Percentiles rank a stretch among this genome's conserved stretches.
phyloP scores from a whole-genome alignment of 129 eudicot species.

The Centaurea solstitialis region DNA sequence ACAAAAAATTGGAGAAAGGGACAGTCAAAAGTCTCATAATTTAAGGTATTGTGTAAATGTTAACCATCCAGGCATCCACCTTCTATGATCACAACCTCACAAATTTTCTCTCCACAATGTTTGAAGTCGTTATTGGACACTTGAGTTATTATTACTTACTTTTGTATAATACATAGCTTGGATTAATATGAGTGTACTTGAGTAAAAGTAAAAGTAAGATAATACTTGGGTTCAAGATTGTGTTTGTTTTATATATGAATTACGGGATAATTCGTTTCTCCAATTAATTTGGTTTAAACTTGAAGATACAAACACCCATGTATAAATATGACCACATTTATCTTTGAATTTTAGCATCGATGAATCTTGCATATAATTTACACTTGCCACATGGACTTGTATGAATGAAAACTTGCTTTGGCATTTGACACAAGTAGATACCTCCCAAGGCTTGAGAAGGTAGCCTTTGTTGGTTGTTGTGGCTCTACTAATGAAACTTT shows the following conservation, averaged over 20 bases:
- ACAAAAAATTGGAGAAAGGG: not conserved
- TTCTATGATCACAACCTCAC: not conserved
- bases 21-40: not conserved
- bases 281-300: not conserved
- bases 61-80: not conserved
- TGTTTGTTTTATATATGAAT: not conserved
- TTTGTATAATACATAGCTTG: not conserved
- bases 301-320: not conserved
- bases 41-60: not conserved
- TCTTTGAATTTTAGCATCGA: not conserved
- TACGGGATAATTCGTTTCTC: not conserved
- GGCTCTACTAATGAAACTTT: not conserved
- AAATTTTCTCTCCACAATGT: not conserved
- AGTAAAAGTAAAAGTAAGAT: not conserved
- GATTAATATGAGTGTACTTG: not conserved
- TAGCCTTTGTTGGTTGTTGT: not conserved
- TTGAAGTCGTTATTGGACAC: not conserved
- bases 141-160: not conserved
- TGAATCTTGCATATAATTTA: not conserved
- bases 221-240: not conserved
- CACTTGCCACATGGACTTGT: not conserved
- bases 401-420: not conserved
- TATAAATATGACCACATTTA: not conserved
- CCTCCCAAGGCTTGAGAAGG: not conserved
- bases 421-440: not conserved